Evolutionary conservation across 176 grass and related monocot species (phyloP).

Genomic region (Themeda triandra): DNA sequence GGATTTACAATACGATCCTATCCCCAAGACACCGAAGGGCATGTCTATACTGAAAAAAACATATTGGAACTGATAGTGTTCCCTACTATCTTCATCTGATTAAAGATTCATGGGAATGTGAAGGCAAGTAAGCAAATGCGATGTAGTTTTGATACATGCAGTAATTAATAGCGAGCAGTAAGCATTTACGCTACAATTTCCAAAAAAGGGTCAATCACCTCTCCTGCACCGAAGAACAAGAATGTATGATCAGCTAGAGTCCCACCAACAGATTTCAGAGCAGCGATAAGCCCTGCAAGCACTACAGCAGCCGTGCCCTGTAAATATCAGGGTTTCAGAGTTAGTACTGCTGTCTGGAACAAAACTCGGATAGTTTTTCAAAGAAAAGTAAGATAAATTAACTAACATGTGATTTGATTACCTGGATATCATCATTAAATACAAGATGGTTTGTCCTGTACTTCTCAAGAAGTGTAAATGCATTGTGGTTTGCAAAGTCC

Average conservation of each 20-base stretch:
- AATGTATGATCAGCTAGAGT: slow-evolving; percentile 76
- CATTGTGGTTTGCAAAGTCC: slow-evolving; percentile 93
- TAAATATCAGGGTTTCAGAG: slow-evolving; percentile 3
- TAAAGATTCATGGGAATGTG: background rate
- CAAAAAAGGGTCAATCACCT: slow-evolving; percentile 41
- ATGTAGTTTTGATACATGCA: background rate
- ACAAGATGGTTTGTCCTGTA: slow-evolving; percentile 80
- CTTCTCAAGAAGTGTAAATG: slow-evolving; percentile 84
- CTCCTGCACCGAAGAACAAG: slow-evolving; percentile 93
- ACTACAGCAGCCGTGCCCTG: slow-evolving; percentile 93
- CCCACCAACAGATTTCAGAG: slow-evolving; percentile 63
- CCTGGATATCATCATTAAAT: slow-evolving; percentile 99
- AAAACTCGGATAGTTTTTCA: slow-evolving; percentile 9
- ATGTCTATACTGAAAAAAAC: background rate
- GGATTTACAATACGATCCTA: background rate
- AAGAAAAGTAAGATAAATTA: background rate
- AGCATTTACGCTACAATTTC: background rate
- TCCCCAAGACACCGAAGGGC: background rate
- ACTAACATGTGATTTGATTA: background rate
- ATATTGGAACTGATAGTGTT: background rate
- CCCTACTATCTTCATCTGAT: background rate
- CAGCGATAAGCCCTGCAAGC: slow-evolving; percentile 72
- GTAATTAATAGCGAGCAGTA: background rate
- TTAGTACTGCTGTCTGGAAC: background rate
- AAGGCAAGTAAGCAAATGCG: background rate